A percentile compares a stretch with the other conserved stretches of the same genome.
phyloP scores from a whole-genome alignment of 2,329 filamentous ascomycete genomes.

The Fusarium veterinarium region DNA sequence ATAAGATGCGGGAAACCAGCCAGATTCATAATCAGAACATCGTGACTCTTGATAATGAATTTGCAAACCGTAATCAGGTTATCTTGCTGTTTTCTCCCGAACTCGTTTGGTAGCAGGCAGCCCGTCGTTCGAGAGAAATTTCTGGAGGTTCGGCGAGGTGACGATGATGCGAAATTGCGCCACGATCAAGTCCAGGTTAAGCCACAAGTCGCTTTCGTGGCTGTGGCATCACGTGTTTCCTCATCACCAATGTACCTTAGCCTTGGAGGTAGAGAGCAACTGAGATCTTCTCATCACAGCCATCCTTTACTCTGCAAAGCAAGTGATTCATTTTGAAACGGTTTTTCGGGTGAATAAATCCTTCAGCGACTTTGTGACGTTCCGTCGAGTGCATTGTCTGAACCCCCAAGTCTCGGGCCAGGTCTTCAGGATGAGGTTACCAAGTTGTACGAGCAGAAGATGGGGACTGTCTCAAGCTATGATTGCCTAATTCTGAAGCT shows the following conservation, averaged over 20 bases:
- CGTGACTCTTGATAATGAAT: background rate
- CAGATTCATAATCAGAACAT: conserved; percentile 25
- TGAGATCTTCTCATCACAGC: background rate
- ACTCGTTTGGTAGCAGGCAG: conserved; percentile 5
- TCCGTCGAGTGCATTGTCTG: background rate
- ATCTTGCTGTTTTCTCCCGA: conserved; percentile 19
- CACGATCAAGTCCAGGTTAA: conserved; percentile 15
- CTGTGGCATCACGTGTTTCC: conserved; percentile 25
- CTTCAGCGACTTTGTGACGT: background rate
- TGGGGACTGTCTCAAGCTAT: conserved; percentile 26
- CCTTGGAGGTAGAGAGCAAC: background rate
- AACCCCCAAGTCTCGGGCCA: conserved; percentile 15
- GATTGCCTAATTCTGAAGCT: conserved; percentile 1
- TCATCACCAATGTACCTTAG: background rate
- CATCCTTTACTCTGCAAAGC: background rate
- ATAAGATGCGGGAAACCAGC: conserved; percentile 6
- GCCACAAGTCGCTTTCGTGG: conserved; percentile 3
- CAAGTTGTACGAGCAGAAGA: conserved; percentile 15
- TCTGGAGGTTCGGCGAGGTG: conserved; percentile 18
- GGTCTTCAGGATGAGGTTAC: conserved; percentile 4
- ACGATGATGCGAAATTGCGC: conserved; percentile 42
- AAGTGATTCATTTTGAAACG: conserved; percentile 10
- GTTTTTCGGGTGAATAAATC: background rate
- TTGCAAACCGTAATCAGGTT: conserved; percentile 2
- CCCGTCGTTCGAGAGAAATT: conserved; percentile 24